Evolutionary conservation across 148 eudicot genomes (phyloP).

Genomic region (Persicaria tinctoria): DNA sequence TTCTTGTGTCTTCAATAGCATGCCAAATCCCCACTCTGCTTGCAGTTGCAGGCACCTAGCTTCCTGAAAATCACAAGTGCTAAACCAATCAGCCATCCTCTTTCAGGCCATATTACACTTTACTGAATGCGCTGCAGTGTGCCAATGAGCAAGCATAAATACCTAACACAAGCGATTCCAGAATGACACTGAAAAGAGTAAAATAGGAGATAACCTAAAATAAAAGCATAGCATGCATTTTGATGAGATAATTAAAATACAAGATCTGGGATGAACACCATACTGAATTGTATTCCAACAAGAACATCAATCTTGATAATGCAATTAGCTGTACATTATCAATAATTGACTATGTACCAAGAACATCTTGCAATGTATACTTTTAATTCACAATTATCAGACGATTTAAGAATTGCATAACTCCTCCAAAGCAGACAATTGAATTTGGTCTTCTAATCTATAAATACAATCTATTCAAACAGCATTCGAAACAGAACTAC

Average conservation of each 20-base stretch:
- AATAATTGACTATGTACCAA: not conserved
- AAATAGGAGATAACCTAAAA: not conserved
- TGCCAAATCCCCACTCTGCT: conserved; percentile 7
- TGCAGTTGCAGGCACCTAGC: not conserved
- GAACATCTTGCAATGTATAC: not conserved
- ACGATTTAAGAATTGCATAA: not conserved
- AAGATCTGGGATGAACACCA: not conserved
- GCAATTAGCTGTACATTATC: not conserved
- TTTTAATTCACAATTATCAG: not conserved
- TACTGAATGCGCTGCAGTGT: no score
- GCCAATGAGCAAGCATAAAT: not conserved
- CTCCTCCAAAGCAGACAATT: not conserved
- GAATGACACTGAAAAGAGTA: no score
- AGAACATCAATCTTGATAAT: not conserved
- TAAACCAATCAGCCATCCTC: not conserved
- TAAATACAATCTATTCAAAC: not conserved
- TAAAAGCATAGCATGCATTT: not conserved
- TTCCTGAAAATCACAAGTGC: conserved; percentile 7
- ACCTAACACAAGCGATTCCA: not conserved
- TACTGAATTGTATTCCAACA: not conserved
- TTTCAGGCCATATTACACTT: no score
- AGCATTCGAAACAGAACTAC: not conserved
- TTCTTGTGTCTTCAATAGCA: conserved; percentile 7
- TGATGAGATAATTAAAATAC: not conserved
- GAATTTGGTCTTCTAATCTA: not conserved